Base-by-base conservation (phyloP, 768 basidiomycete genomes). In the Russula foetens region DNA sequence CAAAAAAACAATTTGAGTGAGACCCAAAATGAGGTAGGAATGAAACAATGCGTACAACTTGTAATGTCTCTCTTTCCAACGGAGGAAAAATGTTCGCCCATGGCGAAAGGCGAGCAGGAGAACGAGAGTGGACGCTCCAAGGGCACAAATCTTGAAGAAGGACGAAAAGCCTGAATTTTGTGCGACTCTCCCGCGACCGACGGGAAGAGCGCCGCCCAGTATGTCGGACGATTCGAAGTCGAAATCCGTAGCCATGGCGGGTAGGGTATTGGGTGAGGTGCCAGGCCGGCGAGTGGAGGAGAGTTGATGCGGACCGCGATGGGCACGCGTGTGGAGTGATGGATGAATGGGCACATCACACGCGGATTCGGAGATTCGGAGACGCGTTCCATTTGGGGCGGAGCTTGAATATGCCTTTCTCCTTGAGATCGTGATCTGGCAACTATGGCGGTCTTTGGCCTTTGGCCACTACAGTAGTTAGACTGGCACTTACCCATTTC, bases 141-240 rank as follows among this genome's bases (percentile, higher is more conserved):
- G 41, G 15, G 53, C 50, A 51, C 58, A 63, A 39, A 64, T 24
- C 23, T 60, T 63, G 47, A 67, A 56, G 47, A 67, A 56, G 21
- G 48, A 52, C 0, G 62, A 62, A 39, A 63, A 63, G 17, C 54
- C 53, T 21, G 62, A 48, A 46, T 55, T 50, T 49, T 55, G 58
- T 17, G 56, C 50, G n/a, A 58, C 63, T 56, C 64, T 59, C 41
- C 64, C 62, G 7, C 57, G 63, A 4, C 67, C 69, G 33, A 72
- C 69, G 19, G 67, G 70, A 29, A 71, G 66, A 58, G 75, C 75
- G 53, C 81, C 80, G 60, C 86, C 87, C 14, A 90, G 80, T 61
- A 90, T 88, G 74, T 90, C 88, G 66, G 82, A 80, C 58, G 78
- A 77, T 49, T 66, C 65, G 21, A 66, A 61, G 69, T 89, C 86